Conservation (phyloP, 306 rosid genomes). For the Phaseolus lunatus region DNA sequence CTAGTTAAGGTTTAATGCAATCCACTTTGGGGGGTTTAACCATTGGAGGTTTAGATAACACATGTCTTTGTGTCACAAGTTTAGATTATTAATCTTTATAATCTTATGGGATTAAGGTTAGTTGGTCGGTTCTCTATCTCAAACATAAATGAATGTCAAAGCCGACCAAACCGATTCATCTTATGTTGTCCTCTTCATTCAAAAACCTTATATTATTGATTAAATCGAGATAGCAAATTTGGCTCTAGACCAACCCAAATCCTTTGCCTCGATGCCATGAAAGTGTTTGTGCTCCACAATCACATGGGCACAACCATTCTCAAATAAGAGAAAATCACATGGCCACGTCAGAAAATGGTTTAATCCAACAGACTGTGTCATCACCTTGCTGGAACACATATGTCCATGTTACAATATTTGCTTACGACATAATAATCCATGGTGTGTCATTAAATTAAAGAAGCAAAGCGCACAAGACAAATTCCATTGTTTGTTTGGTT, state of each 20-base stretch:
- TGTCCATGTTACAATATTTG: conserved; percentile 9
- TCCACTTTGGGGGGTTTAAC: background rate
- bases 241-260: conserved; percentile 20
- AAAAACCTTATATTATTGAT: background rate
- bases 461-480: no score
- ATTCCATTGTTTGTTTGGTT: background rate
- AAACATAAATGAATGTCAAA: conserved; percentile 28
- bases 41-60: conserved; percentile 35
- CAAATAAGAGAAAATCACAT: conserved; percentile 25
- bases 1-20: background rate
- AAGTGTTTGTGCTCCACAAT: conserved; percentile 42
- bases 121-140: background rate
- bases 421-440: conserved; percentile 6
- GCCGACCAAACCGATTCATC: conserved; percentile 49
- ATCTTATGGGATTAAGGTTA: conserved; percentile 11
- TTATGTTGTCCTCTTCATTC: conserved; percentile 36
- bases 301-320: conserved; percentile 43
- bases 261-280: conserved; percentile 28
- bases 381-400: conserved; percentile 4
- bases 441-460: background rate
- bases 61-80: conserved; percentile 31
- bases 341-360: conserved; percentile 45
- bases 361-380: conserved; percentile 29
- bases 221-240: conserved; percentile 14
- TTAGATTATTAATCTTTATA: background rate